Conservation (phyloP, 2,329 filamentous ascomycete species). For the Pezicula radicicola region DNA sequence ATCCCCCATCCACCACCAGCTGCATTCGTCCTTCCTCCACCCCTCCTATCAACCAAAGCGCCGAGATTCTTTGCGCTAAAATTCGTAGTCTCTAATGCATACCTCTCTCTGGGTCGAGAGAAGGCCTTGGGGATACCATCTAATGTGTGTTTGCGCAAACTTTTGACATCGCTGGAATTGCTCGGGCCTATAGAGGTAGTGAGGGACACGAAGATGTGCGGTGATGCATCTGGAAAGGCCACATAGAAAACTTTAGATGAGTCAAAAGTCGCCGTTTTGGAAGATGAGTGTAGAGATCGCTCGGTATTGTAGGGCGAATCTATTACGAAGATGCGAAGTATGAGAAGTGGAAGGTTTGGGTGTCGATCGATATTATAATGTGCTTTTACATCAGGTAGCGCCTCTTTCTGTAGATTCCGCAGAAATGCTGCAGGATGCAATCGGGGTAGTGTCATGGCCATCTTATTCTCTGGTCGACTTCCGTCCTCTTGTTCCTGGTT, state of each 20-base stretch:
- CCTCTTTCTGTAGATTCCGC: conserved; percentile 68
- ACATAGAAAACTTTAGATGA: conserved; percentile 72
- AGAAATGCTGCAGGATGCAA: conserved; percentile 82
- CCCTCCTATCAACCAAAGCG: conserved; percentile 66
- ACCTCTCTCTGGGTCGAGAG: conserved; percentile 70
- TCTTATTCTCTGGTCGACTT: conserved; percentile 31
- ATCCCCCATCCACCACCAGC: conserved; percentile 78
- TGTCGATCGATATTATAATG: conserved; percentile 80
- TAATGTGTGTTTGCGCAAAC: conserved; percentile 67
- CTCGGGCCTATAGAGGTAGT: conserved; percentile 45
- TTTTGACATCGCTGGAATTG: conserved; percentile 51
- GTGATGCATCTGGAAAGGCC: conserved; percentile 77
- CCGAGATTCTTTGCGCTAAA: conserved; percentile 69
- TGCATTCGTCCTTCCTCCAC: conserved; percentile 65
- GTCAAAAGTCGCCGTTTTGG: conserved; percentile 44
- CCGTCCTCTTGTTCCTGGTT: conserved; percentile 36
- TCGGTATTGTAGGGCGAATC: conserved; percentile 76
- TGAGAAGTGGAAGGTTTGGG: conserved; percentile 61
- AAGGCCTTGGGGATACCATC: conserved; percentile 81
- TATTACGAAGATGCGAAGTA: conserved; percentile 76
- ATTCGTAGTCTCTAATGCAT: conserved; percentile 64
- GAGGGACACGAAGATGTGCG: conserved; percentile 67
- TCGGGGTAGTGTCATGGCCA: conserved; percentile 56
- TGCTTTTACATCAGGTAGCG: conserved; percentile 76
- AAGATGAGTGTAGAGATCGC: conserved; percentile 37